Evolutionary conservation across 148 eudicot species (phyloP).

Genomic region (Rhododendron vialii): DNA sequence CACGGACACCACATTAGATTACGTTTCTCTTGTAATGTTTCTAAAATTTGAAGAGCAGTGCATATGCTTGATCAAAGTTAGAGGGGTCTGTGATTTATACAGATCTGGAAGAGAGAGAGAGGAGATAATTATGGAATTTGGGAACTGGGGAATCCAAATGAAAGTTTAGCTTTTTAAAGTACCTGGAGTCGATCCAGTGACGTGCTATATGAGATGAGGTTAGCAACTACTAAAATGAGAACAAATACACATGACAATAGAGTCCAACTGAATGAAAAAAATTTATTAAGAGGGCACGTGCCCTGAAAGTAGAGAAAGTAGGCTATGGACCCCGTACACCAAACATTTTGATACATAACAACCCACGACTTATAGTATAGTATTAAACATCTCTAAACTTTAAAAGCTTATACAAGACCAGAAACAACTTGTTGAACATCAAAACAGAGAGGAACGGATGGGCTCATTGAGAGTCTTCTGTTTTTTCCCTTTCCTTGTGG

Average conservation of each 20-base stretch:
- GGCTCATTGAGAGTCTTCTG: not conserved
- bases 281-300: not conserved
- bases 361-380: not conserved
- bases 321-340: not conserved
- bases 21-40: not conserved
- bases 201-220: not conserved
- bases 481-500: not conserved
- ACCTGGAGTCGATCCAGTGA: not conserved
- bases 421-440: not conserved
- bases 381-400: not conserved
- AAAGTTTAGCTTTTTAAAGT: not conserved
- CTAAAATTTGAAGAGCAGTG: not conserved
- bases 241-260: too few species aligned
- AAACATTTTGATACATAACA: too few species aligned
- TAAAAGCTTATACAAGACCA: not conserved
- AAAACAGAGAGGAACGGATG: not conserved
- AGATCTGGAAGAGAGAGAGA: not conserved
- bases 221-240: too few species aligned
- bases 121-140: not conserved
- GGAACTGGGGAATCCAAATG: not conserved
- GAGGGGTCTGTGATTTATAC: not conserved
- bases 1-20: not conserved
- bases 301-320: not conserved
- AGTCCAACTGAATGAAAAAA: not conserved
- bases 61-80: not conserved